These are phyloP conservation scores for Sophora flavescens DNA, from an alignment of 306 rosid genomes.

Conservation along the genomic window DNA sequence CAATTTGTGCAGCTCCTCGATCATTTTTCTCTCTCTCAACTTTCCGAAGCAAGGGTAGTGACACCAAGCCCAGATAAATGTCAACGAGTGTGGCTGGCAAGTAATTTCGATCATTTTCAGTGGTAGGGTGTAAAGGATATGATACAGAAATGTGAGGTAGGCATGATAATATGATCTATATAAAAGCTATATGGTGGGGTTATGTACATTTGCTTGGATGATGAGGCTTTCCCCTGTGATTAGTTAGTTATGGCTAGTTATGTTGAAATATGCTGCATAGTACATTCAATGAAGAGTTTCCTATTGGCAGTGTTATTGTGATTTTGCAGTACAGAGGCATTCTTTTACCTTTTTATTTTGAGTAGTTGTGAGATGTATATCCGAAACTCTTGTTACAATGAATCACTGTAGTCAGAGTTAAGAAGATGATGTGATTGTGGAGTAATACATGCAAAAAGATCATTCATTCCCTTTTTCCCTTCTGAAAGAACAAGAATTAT, in stretches of 20 bases:
- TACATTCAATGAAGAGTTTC: conserved; percentile 51
- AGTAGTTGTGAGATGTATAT: conserved; percentile 49
- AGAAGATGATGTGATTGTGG: conserved; percentile 52
- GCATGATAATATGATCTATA: conserved; percentile 44
- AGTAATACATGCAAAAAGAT: conserved; percentile 42
- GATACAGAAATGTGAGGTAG: conserved; percentile 41
- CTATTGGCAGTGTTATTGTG: conserved; percentile 59
- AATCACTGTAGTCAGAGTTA: conserved; percentile 42
- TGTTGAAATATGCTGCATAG: conserved; percentile 57
- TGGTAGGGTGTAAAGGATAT: conserved; percentile 51
- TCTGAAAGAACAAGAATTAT: neutral
- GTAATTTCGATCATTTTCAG: conserved; percentile 38
- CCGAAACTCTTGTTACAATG: conserved; percentile 43
- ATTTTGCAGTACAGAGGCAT: conserved; percentile 61
- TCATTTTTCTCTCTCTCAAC: conserved; percentile 77
- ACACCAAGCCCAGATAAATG: conserved; percentile 64
- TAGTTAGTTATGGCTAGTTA: conserved; percentile 55
- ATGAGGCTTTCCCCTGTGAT: conserved; percentile 49
- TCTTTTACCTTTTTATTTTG: conserved; percentile 47
- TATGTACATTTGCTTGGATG: conserved; percentile 57
- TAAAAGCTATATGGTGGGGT: conserved; percentile 47
- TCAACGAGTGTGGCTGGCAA: conserved; percentile 28
- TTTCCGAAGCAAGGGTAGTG: conserved; percentile 75
- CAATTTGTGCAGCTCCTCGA: conserved; percentile 61
- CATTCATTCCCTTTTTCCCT: neutral